Percentiles rank a stretch among this genome's conserved stretches.
These are phyloP conservation scores for Begonia fuchsioides DNA, from an alignment of 306 rosid genomes.

Conservation along the genomic window DNA sequence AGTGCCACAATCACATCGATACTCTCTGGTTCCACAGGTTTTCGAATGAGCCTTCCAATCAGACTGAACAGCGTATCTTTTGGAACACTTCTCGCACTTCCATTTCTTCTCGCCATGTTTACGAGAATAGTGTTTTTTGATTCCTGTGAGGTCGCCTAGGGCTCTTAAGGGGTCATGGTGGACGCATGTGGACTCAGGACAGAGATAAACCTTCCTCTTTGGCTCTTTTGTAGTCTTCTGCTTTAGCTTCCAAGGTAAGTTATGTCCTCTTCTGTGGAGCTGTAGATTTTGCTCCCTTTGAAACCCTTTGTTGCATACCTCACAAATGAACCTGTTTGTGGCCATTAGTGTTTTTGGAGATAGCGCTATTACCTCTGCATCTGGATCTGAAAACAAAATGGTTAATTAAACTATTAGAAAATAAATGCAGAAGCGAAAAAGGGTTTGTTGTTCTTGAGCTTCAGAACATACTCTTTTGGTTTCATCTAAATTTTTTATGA, in stretches of 20 bases:
- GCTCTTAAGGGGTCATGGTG: slow-evolving; percentile 93
- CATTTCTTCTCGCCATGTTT: slow-evolving; percentile 97
- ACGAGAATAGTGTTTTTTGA: slow-evolving; percentile 74
- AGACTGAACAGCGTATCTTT: slow-evolving; percentile 78
- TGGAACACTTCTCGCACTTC: slow-evolving; percentile 32
- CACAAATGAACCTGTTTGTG: slow-evolving; percentile 95
- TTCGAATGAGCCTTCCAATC: slow-evolving; percentile 98
- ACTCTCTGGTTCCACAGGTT: slow-evolving; percentile 88
- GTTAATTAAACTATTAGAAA: not conserved
- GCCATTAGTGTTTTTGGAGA: slow-evolving; percentile 98
- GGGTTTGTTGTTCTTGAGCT: not conserved
- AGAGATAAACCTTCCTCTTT: slow-evolving; percentile 72
- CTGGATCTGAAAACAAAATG: slow-evolving; percentile 55
- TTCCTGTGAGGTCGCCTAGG: slow-evolving; percentile 87
- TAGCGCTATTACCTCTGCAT: slow-evolving; percentile 88
- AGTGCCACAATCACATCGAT: slow-evolving; percentile 91
- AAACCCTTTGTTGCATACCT: slow-evolving; percentile 93
- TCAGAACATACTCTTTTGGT: not conserved
- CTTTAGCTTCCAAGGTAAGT: slow-evolving; percentile 91
- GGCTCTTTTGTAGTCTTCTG: slow-evolving; percentile 84
- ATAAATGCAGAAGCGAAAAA: not conserved
- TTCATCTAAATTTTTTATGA: not conserved
- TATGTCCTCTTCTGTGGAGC: slow-evolving; percentile 98
- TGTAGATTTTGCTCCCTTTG: slow-evolving; percentile 94
- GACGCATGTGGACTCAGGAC: slow-evolving; percentile 91